Percentiles rank a stretch among this genome's conserved stretches.
Evolutionary conservation across 176 grass and related monocot genomes (phyloP).

Genomic region (Urochloa ruziziensis): DNA sequence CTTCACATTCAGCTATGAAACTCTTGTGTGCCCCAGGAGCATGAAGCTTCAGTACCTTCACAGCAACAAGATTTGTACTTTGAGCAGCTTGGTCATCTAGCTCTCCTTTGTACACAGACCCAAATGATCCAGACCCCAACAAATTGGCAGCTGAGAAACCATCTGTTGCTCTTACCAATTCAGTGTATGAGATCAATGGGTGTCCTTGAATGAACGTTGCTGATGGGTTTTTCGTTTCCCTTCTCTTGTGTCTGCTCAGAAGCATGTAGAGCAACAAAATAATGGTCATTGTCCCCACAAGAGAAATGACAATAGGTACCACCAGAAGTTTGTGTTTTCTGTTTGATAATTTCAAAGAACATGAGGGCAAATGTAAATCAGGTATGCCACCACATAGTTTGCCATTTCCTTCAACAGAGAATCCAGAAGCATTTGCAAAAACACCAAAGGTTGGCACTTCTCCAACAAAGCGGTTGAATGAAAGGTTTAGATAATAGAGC

Average conservation of each 20-base stretch:
- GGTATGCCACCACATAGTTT: constrained; percentile 21
- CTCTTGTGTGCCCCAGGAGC: constrained; percentile 2
- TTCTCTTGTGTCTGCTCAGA: background rate
- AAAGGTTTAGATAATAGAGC: background rate
- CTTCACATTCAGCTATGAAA: constrained; percentile 40
- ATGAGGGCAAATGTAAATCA: constrained; percentile 5
- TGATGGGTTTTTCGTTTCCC: background rate
- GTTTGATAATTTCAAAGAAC: background rate
- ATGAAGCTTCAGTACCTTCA: constrained; percentile 35
- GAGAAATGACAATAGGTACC: background rate
- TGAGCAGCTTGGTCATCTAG: background rate
- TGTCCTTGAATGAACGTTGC: background rate
- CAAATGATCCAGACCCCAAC: constrained; percentile 31
- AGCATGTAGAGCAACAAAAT: background rate
- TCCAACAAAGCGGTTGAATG: constrained; percentile 38
- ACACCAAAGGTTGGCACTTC: constrained; percentile 24
- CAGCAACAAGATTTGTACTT: constrained; percentile 5
- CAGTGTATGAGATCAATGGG: background rate
- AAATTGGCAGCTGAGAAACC: background rate
- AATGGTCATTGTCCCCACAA: background rate
- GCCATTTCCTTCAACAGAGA: constrained; percentile 20
- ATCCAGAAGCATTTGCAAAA: background rate
- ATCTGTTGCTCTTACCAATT: constrained; percentile 16
- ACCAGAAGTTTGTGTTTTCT: background rate
- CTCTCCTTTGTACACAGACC: constrained; percentile 32